A percentile compares a stretch with the other conserved stretches of the same genome.
Evolutionary conservation across 225 moss, liverwort and hornwort species (phyloP).

Genomic region (Marchantia paleacea): DNA sequence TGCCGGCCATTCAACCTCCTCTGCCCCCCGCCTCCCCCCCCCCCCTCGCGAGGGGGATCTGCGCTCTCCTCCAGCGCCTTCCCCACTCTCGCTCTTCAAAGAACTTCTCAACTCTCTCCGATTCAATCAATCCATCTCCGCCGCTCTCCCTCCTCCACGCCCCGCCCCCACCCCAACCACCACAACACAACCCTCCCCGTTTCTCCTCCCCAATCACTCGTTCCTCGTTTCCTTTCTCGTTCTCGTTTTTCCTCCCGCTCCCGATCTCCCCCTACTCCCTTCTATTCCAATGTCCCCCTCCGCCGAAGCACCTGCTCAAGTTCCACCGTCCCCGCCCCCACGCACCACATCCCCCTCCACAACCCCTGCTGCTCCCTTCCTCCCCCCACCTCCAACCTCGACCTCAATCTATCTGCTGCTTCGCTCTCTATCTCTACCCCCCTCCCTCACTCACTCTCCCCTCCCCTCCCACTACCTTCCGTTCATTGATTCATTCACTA

Average conservation of each 20-base stretch:
- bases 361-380: not conserved
- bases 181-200: not conserved
- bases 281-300: not conserved
- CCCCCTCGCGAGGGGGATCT: not conserved
- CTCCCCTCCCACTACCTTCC: no score
- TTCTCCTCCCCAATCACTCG: not conserved
- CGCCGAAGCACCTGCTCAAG: not conserved
- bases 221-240: not conserved
- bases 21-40: not conserved
- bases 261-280: not conserved
- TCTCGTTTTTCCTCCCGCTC: not conserved
- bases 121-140: not conserved
- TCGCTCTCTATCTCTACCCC: not conserved
- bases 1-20: conserved; percentile 21
- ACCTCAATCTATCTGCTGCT: no score
- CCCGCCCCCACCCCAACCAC: not conserved
- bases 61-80: not conserved
- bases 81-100: not conserved
- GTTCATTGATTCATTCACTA: no score
- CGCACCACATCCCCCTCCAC: not conserved
- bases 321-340: not conserved
- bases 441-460: not conserved
- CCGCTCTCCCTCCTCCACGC: not conserved
- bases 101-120: not conserved
- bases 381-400: no score